These are phyloP conservation scores for Rhizomucor miehei DNA, from an alignment of 371 early-diverging fungal species.

Conservation along the genomic window DNA sequence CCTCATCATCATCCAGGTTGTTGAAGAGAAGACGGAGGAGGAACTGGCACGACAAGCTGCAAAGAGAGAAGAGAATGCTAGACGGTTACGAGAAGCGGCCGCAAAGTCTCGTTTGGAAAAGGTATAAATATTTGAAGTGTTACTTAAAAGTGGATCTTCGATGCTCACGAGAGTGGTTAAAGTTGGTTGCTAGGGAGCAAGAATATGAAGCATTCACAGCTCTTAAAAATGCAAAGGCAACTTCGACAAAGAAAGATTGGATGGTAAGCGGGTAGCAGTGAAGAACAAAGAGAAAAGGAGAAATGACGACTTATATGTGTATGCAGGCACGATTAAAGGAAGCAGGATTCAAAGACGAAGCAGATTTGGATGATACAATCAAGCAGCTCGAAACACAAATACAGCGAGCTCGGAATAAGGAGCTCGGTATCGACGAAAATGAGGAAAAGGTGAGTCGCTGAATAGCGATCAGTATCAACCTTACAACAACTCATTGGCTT, in stretches of 20 bases:
- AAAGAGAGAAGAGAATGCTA: constrained; percentile 71
- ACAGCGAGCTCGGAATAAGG: constrained; percentile 73
- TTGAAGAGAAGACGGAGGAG: constrained; percentile 79
- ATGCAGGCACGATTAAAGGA: constrained; percentile 56
- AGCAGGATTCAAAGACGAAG: constrained; percentile 67
- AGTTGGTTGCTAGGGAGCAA: constrained; percentile 56
- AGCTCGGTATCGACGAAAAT: constrained; percentile 74
- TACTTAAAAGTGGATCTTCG: no score
- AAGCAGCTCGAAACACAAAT: constrained; percentile 66
- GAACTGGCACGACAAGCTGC: constrained; percentile 71
- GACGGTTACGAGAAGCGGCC: constrained; percentile 74
- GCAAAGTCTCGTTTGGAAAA: constrained; percentile 80
- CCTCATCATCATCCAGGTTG: constrained; percentile 15
- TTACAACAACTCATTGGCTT: background rate
- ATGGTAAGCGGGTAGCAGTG: constrained; percentile 22
- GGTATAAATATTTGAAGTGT: constrained; percentile 47
- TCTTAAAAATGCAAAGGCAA: constrained; percentile 50
- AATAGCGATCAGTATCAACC: background rate
- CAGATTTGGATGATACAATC: constrained; percentile 72
- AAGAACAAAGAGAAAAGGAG: no score
- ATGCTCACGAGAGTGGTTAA: no score
- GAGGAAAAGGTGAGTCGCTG: constrained; percentile 60
- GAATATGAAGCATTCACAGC: constrained; percentile 57
- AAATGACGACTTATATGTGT: background rate
- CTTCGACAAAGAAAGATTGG: constrained; percentile 55